Conservation (phyloP, 2,329 filamentous ascomycete genomes). For the Pestalotiopsis sp. region DNA sequence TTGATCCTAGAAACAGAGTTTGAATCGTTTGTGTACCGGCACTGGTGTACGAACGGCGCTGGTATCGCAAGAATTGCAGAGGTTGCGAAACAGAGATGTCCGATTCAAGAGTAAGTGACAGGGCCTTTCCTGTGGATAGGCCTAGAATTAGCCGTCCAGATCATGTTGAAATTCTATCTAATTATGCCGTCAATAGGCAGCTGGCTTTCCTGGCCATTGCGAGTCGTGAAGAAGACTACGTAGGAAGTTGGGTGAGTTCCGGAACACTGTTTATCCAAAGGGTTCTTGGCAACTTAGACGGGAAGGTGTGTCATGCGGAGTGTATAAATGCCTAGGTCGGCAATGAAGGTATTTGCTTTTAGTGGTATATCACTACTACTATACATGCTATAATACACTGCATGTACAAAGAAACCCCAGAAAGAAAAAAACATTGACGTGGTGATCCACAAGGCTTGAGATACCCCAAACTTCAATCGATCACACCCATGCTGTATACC, state of each 20-base stretch:
- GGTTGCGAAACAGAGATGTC: too few relatives aligned
- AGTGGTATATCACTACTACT: background rate
- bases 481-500: too few relatives aligned
- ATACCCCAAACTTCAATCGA: too few relatives aligned
- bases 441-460: too few relatives aligned
- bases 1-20: background rate
- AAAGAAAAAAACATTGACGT: too few relatives aligned
- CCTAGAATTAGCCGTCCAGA: too few relatives aligned
- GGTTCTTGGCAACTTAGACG: background rate
- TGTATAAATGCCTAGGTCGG: background rate
- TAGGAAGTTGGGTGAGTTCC: background rate
- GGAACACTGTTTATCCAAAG: background rate
- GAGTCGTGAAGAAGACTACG: background rate
- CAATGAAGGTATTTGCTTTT: background rate
- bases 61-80: background rate
- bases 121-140: too few relatives aligned
- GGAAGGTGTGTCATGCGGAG: background rate
- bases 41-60: background rate
- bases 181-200: background rate
- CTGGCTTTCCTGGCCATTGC: background rate
- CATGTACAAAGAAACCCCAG: too few relatives aligned
- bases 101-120: too few relatives aligned
- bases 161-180: background rate
- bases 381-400: background rate
- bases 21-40: too few relatives aligned